A percentile compares a stretch with the other conserved stretches of the same genome.
Evolutionary conservation across 2,329 filamentous ascomycete genomes (phyloP).

Genomic region (Rhinocladiella similis): DNA sequence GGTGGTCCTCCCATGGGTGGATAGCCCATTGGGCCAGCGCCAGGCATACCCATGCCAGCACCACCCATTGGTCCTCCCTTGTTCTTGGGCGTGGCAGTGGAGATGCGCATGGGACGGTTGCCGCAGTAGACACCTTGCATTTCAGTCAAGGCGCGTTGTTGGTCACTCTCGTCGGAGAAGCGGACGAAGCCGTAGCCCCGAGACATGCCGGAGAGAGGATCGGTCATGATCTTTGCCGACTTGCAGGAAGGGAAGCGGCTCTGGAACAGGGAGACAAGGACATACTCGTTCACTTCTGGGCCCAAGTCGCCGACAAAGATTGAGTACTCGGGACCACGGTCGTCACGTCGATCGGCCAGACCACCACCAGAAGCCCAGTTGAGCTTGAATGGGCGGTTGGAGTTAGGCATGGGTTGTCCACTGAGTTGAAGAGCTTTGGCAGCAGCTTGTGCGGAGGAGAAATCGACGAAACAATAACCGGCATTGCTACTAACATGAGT

Average conservation of each 20-base stretch:
- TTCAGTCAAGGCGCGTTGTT: slow-evolving; percentile 91
- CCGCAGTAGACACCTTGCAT: slow-evolving; percentile 99
- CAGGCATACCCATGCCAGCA: slow-evolving; percentile 53
- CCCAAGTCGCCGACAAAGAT: slow-evolving; percentile 98
- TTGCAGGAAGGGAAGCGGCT: slow-evolving; percentile 96
- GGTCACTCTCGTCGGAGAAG: slow-evolving; percentile 92
- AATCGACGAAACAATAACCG: slow-evolving; percentile 98
- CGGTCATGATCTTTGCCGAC: slow-evolving; percentile 99
- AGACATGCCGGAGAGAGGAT: slow-evolving; percentile 95
- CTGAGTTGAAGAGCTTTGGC: slow-evolving; percentile 89
- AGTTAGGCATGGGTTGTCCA: slow-evolving; percentile 87
- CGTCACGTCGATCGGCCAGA: slow-evolving; percentile 90
- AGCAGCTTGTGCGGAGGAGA: slow-evolving; percentile 76
- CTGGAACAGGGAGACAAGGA: slow-evolving; percentile 95
- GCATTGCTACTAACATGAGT: slow-evolving; percentile 70
- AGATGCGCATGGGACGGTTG: slow-evolving; percentile 98
- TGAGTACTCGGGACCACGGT: slow-evolving; percentile 91
- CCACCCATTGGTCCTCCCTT: slow-evolving; percentile 51
- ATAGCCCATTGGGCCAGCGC: slow-evolving; percentile 62
- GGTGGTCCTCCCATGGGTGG: slow-evolving; percentile 66
- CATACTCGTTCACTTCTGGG: slow-evolving; percentile 97
- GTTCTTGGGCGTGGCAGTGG: slow-evolving; percentile 97
- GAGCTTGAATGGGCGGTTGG: slow-evolving; percentile 92
- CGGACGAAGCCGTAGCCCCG: slow-evolving; percentile 97
- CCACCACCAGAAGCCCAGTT: slow-evolving; percentile 99